A percentile compares a stretch with the other conserved stretches of the same genome.
phyloP scores from a whole-genome alignment of 352 stramenopile genomes.

The Phytophthora chlamydospora region DNA sequence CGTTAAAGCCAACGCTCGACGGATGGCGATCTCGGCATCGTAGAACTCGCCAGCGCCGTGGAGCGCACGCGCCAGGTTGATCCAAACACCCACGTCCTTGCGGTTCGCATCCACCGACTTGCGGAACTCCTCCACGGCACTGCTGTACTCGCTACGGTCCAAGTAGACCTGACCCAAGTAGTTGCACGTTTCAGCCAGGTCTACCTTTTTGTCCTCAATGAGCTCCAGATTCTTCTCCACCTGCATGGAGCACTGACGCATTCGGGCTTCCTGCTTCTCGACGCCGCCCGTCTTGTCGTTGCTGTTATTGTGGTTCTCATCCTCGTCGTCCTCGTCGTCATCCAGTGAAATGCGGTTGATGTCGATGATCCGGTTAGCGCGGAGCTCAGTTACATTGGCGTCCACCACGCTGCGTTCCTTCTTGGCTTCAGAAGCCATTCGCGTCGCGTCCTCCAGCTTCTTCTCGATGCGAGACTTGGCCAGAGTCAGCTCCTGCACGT shows the following conservation, averaged over 20 bases:
- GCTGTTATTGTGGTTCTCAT: constrained; percentile 34
- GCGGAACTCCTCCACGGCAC: constrained; percentile 69
- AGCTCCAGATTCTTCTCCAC: constrained; percentile 39
- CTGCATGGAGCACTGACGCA: constrained; percentile 32
- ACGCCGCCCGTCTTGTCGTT: constrained; percentile 29
- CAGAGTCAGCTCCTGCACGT: constrained; percentile 66
- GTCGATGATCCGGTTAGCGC: constrained; percentile 70
- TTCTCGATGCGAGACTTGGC: constrained; percentile 61
- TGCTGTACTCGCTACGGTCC: constrained; percentile 67
- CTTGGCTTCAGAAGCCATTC: constrained; percentile 32
- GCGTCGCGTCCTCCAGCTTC: constrained; percentile 48
- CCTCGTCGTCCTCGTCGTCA: constrained; percentile 49
- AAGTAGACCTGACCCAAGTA: constrained; percentile 73
- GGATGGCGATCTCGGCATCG: constrained; percentile 74
- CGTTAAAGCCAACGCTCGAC: constrained; percentile 55
- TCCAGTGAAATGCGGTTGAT: constrained; percentile 68
- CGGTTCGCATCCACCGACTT: constrained; percentile 71
- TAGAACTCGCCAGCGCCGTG: constrained; percentile 59
- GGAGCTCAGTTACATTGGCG: constrained; percentile 47
- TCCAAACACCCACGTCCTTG: constrained; percentile 78
- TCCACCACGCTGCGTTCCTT: constrained; percentile 51
- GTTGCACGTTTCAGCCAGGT: constrained; percentile 75
- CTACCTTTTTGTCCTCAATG: constrained; percentile 59
- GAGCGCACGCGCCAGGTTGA: constrained; percentile 72
- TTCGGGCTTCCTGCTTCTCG: constrained; percentile 17